Base-by-base conservation (phyloP, 257 asterid species). In the Scutellaria minor region DNA sequence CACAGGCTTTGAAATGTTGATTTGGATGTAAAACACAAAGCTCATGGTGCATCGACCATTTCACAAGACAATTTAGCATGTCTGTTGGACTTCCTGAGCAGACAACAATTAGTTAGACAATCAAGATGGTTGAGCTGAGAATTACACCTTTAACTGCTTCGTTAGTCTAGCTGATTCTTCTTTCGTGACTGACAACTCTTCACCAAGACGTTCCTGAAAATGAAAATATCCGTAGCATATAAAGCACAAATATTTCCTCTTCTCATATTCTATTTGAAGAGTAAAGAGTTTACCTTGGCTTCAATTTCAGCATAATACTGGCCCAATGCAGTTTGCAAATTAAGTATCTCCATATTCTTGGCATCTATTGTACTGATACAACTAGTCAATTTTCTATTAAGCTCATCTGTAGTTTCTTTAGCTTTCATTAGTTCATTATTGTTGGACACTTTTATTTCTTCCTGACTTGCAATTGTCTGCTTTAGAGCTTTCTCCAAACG, bases 241-340 rank as follows among this genome's bases (percentile, higher is more conserved):
- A 53, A 64, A 61, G 50, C 48, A 40, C 8, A 63, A 18, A 47
- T 64, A 44, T 41, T 20, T 73, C 31, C 65, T 46, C 64, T 50
- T 75, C 65, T 62, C 56, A 57, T 78, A 75, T 67, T 77, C 47
- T 50, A 14, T 71, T 45, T 74, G 63, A 44, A 63, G 10, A 44
- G 45, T 62, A 76, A 20, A 20, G 55, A 72, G 22, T 39, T 48
- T 77, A 92, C 98, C 99, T 90, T 95, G 55, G 96, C 97, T 79
- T 95, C 99, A 57, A 95, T 92, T 87, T 95, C 99, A 37, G 99
- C 99, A 76, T 95, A 90, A 81, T 92, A 90, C 83, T 95, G 99
- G 67, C 99, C 98, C 62, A 95, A 96, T 9, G 99, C 99, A 79
- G 98, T 90, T 83, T 92, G 99, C 73, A 95, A 90, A 83, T 95